Conservation (phyloP, 768 basidiomycete species). For the Boletus sp. region DNA sequence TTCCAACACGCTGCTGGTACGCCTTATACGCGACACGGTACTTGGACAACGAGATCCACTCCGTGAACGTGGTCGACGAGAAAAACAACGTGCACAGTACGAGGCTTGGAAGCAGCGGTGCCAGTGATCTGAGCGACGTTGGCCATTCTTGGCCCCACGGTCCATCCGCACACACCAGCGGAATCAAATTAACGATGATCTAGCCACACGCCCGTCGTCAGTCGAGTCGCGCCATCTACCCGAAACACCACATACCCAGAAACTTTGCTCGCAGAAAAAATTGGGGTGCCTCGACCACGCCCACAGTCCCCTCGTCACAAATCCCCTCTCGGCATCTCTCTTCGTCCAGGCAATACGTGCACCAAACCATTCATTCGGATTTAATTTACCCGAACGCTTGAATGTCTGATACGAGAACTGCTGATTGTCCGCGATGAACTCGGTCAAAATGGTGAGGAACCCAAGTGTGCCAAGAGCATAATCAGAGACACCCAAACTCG, state of each 20-base stretch:
- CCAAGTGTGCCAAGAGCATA: slow-evolving; percentile 56
- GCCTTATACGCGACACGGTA: slow-evolving; percentile 66
- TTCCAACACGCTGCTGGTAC: slow-evolving; percentile 76
- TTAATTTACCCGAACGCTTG: slow-evolving; percentile 50
- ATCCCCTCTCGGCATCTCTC: slow-evolving; percentile 73
- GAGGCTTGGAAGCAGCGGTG: slow-evolving; percentile 52
- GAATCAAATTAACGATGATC: slow-evolving; percentile 69
- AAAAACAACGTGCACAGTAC: slow-evolving; percentile 69
- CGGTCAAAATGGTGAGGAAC: slow-evolving; percentile 56
- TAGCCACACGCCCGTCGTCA: slow-evolving; percentile 24
- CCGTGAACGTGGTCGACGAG: slow-evolving; percentile 75
- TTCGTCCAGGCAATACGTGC: slow-evolving; percentile 65
- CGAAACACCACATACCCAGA: slow-evolving; percentile 57
- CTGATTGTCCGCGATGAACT: slow-evolving; percentile 89
- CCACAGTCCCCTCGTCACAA: slow-evolving; percentile 83
- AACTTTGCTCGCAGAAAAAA: slow-evolving; percentile 83
- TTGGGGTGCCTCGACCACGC: slow-evolving; percentile 89
- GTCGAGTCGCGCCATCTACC: background rate
- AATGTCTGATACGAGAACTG: slow-evolving; percentile 82
- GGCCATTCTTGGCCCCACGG: slow-evolving; percentile 23
- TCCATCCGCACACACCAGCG: slow-evolving; percentile 46
- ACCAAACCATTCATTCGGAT: slow-evolving; percentile 55
- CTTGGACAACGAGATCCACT: slow-evolving; percentile 72
- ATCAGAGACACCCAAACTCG: slow-evolving; percentile 55
- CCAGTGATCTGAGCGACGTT: slow-evolving; percentile 27